Base-by-base conservation (phyloP, 2,329 filamentous ascomycete species). In the Ceratocystis papillata region DNA sequence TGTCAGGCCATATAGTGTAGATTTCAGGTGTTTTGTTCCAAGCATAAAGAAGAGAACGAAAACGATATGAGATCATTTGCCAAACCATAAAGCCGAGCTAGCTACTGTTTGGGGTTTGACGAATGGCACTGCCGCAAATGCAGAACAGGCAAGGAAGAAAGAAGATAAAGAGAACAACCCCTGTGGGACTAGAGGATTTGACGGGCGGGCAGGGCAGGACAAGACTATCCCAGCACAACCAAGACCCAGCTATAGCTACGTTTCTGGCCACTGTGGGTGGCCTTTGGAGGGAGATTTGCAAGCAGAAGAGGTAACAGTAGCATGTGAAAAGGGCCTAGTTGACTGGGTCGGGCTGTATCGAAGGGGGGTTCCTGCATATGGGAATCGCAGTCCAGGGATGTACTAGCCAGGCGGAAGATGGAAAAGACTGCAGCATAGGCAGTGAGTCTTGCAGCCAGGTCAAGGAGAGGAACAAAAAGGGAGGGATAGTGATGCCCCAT, bases 51-150 rank as follows among this genome's bases (percentile, higher is more conserved):
- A 59, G 6, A n/a, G 55, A 37, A 59, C 37, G 55, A n/a, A 41
- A 59, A 30, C 33, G 55, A 59, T 59, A 59, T 59, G 55, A 59
- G 55, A n/a, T 37, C 28, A 59, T 59, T 59, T 59, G 8, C 7
- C 22, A 28, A 4, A 20, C 55, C 8, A 7, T 59, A 37, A 59
- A 59, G 28, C 25, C 55, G 55, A 59, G 25, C 20, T 10, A 28
- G 22, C 20, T 37, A 30, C 5, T 33, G 30, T 25, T 53, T 53
- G 48, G n/a, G 28, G 55, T 59, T 37, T 59, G 20, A 41, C 37
- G 37, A 53, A 28, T 53, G 48, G 48, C 48, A 22, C 33, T 12
- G 2, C 33, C 33, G 8, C 33, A 37, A 37, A 37, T 41, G 37
- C 37, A 41, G 37, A 41, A 15, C 20, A 53, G 5, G 48, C 48